Base-by-base conservation (phyloP, 805 yeast species). In the Yarrowia sp. region DNA sequence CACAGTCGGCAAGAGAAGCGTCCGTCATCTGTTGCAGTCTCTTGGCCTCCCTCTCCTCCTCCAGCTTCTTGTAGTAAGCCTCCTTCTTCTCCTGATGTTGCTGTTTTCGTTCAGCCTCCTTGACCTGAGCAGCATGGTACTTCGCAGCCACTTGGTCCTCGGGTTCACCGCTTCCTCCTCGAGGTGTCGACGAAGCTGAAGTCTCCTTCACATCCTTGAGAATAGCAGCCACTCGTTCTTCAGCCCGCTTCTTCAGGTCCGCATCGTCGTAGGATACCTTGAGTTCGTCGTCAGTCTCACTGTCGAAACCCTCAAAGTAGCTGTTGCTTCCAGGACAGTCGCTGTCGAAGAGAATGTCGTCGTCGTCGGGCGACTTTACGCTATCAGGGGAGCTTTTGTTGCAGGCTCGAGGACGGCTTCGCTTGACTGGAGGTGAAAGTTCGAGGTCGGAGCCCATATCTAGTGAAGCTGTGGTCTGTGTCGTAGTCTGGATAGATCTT, bases 61-160 rank as follows among this genome's bases (percentile, higher is more conserved):
- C 3, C 7, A 19, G 44, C 44, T 53, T 53, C 36, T 20, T 39
- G 33, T 53, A 20, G 44, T 53, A 20, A 6, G 44, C 44, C 19
- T 19, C 38, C 30, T 30, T 55, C 24, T n/a, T 24, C 38, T 39
- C 39, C 63, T 55, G 7, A 3, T 30, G 63, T 30, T 30, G 34
- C 40, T 40, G 47, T 9, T 7, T 6, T 42, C 63, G 8, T 14
- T 39, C 47, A n/a, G 63, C 63, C 8, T 15, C 63, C 47, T 55
- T 55, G 15, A n/a, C 12, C 24, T 55, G 14, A 24, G 63, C 63
- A 9, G 38, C 47, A 4, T 55, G 36, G 47, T 55, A 55, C 36
- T 40, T 55, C 17, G 10, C 30, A 3, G 24, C 47, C 38, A 55
- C 63, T 7, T 55, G 49, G 30, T 55, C 63, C 24, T 55, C 63